Evolutionary conservation across 371 early-diverging fungal genomes (phyloP).

Genomic region (Globomyces sp.): DNA sequence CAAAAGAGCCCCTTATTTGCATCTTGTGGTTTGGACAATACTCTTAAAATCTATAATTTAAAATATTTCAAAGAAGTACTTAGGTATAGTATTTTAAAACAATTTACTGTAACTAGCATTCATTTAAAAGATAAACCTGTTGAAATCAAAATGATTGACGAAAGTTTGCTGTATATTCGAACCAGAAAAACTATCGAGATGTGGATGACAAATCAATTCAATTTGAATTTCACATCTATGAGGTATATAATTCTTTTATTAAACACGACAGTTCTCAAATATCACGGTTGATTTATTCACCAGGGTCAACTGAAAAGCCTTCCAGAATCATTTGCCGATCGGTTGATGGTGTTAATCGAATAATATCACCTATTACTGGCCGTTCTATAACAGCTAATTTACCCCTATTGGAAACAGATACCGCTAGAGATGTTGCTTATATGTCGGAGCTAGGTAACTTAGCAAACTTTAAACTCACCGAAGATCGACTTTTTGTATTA

Average conservation of each 20-base stretch:
- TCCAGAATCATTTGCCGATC: constrained; percentile 39
- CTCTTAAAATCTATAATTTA: constrained; percentile 45
- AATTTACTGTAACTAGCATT: constrained; percentile 20
- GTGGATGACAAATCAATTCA: constrained; percentile 46
- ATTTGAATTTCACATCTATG: constrained; percentile 37
- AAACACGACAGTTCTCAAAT: background rate
- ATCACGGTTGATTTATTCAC: constrained; percentile 1
- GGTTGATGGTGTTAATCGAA: constrained; percentile 48
- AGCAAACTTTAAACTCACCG: constrained; percentile 12
- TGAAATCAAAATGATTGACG: constrained; percentile 38
- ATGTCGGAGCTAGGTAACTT: constrained; percentile 22
- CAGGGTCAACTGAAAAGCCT: background rate
- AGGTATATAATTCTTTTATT: background rate
- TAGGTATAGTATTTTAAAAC: constrained; percentile 28
- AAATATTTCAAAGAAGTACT: constrained; percentile 47
- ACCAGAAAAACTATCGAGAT: constrained; percentile 29
- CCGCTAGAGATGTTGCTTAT: constrained; percentile 34
- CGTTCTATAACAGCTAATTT: constrained; percentile 46
- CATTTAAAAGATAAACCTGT: constrained; percentile 38
- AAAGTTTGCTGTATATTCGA: constrained; percentile 30
- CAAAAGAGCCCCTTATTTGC: constrained; percentile 41
- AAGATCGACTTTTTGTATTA: constrained; percentile 46
- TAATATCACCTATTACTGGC: constrained; percentile 43
- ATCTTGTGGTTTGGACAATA: constrained; percentile 43
- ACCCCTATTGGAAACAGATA: constrained; percentile 47